Evolutionary conservation across 2,329 filamentous ascomycete genomes (phyloP), one percentile per base, ranked within the genome.

Genomic region (Sclerotiophoma versabilis): DNA sequence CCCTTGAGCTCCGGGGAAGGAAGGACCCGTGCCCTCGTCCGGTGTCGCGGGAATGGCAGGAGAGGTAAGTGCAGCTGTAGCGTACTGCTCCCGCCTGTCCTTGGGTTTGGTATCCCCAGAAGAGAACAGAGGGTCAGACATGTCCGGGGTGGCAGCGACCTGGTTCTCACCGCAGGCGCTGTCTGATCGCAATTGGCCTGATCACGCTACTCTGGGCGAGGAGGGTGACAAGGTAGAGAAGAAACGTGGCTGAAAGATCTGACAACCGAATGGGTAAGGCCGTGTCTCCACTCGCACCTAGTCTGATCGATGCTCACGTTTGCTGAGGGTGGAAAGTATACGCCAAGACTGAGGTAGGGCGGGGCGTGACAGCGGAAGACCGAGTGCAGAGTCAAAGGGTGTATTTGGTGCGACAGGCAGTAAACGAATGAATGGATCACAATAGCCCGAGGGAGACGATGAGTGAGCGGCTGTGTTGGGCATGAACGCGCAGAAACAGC

Each of bases 161-260:
- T 34, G 37, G 23, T 45, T 48, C 44, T 52, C 19, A 25, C 34
- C 23, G 51, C 45, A 38, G 52, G 30, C 34, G 43, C 37, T 50
- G 55, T 54, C 54, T 59, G 59, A 22, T 39, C 43, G 53, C 26
- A 56, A 49, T 49, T 41, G 39, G 52, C 48, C 30, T 58, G 49
- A 44, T 57, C 54, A 57, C 53, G 52, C 58, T 59, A 57, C 50
- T 34, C 19, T 43, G 58, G 48, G 34, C 51, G 54, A 41, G 53
- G 57, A 55, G 49, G 46, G 45, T 50, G 57, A 53, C 54, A 55
- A 51, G 60, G 60, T 56, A 52, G 57, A 58, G 38, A 29, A 45
- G 55, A 62, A 59, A 64, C 60, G 64, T 64, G 63, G 64, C 63
- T 67, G 63, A 55, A 58, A 58, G 63, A 60, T 58, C 51, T 64